Evolutionary conservation across 805 yeast species (phyloP).

Genomic region (Ogataea philodendri): DNA sequence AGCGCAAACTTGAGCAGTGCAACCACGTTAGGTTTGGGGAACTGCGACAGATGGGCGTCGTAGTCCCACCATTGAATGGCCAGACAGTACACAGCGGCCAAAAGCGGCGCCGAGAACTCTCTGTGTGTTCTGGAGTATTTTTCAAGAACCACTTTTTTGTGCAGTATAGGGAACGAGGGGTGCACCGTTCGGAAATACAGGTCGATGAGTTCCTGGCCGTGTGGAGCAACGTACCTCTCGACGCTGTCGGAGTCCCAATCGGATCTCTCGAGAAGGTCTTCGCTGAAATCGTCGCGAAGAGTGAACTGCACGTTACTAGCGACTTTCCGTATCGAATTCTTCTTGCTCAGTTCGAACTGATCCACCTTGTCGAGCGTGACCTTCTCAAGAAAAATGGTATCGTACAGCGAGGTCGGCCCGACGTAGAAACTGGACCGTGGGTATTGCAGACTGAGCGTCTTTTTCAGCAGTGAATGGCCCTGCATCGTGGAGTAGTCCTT

Average conservation of each 20-base stretch:
- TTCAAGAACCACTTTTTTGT: conserved; percentile 87
- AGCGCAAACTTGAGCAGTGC: conserved; percentile 68
- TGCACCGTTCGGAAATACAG: conserved; percentile 83
- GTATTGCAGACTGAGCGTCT: conserved; percentile 72
- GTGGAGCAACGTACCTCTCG: conserved; percentile 86
- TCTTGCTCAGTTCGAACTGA: conserved; percentile 70
- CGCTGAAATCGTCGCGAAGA: conserved; percentile 76
- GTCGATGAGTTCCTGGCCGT: conserved; percentile 78
- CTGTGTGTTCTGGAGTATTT: conserved; percentile 88
- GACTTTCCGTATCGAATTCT: conserved; percentile 73
- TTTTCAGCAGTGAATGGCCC: conserved; percentile 62
- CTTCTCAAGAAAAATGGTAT: conserved; percentile 61
- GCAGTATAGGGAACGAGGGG: conserved; percentile 88
- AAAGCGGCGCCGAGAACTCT: conserved; percentile 84
- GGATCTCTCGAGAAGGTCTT: conserved; percentile 63
- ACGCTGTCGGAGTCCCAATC: conserved; percentile 79
- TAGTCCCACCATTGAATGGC: conserved; percentile 96
- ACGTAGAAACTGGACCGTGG: conserved; percentile 88
- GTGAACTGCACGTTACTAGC: conserved; percentile 74
- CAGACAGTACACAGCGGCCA: conserved; percentile 86
- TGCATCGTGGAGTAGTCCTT: conserved; percentile 66
- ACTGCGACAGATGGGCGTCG: conserved; percentile 71
- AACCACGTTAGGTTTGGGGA: conserved; percentile 74
- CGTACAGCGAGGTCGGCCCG: conserved; percentile 87
- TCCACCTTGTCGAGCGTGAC: conserved; percentile 69